A percentile compares a stretch with the other conserved stretches of the same genome.
These are phyloP conservation scores for Chloropicon primus DNA, from an alignment of 139 green algal genomes.

Conservation along the genomic window DNA sequence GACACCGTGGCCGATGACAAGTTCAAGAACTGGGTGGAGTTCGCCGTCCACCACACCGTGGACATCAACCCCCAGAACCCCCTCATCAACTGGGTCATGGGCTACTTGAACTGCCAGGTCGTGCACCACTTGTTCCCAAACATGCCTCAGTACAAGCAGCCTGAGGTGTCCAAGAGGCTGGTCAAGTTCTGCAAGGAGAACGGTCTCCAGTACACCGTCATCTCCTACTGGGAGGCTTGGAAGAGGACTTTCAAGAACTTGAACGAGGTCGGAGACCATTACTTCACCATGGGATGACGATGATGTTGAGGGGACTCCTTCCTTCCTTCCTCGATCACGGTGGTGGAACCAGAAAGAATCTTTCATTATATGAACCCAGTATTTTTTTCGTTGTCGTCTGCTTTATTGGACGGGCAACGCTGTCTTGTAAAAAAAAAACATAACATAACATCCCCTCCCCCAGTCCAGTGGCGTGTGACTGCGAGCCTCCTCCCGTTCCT, in stretches of 20 bases:
- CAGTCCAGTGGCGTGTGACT: too few relatives aligned
- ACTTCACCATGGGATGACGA: background rate
- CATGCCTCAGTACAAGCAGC: constrained; percentile 12
- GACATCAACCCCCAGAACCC: constrained; percentile 8
- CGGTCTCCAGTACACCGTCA: constrained; percentile 8
- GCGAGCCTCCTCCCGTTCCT: too few relatives aligned
- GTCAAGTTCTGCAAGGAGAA: constrained; percentile 10
- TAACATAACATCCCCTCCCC: too few relatives aligned
- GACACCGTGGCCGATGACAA: constrained; percentile 4
- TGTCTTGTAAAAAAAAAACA: too few relatives aligned
- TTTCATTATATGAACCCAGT: too few relatives aligned
- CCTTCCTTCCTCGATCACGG: too few relatives aligned
- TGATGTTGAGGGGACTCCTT: too few relatives aligned
- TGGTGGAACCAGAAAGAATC: too few relatives aligned
- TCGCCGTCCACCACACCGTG: constrained; percentile 16
- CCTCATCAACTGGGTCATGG: constrained; percentile 1
- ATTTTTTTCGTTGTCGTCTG: too few relatives aligned
- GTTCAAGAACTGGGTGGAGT: constrained; percentile 12
- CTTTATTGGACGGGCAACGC: too few relatives aligned
- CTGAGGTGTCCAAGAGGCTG: constrained; percentile 5
- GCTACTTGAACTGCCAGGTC: background rate
- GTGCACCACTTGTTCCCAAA: background rate
- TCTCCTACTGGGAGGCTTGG: constrained; percentile 11
- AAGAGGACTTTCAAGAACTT: constrained; percentile 19
- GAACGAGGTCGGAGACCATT: constrained; percentile 5